These are phyloP conservation scores for Podaxis mareebaensis DNA, from an alignment of 768 basidiomycete species.

Conservation along the genomic window DNA sequence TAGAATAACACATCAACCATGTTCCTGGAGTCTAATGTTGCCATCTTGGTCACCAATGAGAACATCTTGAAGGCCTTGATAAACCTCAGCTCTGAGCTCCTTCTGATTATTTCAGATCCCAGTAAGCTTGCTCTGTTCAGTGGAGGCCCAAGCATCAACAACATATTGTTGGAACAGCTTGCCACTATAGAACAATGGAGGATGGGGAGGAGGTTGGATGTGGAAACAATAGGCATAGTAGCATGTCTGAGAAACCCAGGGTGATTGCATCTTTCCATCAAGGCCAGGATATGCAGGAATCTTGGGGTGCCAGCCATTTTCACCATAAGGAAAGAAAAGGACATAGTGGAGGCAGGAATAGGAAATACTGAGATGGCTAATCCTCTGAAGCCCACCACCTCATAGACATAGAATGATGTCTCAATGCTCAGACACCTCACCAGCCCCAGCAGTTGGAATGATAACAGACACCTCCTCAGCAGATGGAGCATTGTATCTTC, in stretches of 20 bases:
- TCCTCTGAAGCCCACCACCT: constrained; percentile 25
- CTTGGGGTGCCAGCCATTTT: constrained; percentile 45
- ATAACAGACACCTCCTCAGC: constrained; percentile 37
- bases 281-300: constrained; percentile 29
- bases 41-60: constrained; percentile 23
- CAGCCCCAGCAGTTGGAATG: constrained; percentile 31
- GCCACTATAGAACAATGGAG: constrained; percentile 33
- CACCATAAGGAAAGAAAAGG: constrained; percentile 41
- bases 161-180: constrained; percentile 45
- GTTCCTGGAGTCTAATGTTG: constrained; percentile 21
- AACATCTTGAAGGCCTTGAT: constrained; percentile 19
- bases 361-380: constrained; percentile 33
- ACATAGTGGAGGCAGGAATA: constrained; percentile 45
- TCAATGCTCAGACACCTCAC: constrained; percentile 15
- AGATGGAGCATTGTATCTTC: constrained; percentile 45
- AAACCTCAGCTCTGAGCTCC: constrained; percentile 33
- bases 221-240: constrained; percentile 9
- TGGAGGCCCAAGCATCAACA: constrained; percentile 45
- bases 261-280: constrained; percentile 28
- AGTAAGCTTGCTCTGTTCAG: constrained; percentile 39
- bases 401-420: constrained; percentile 36
- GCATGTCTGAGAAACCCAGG: constrained; percentile 24
- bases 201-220: constrained; percentile 16
- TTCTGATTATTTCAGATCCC: constrained; percentile 38
- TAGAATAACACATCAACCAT: constrained; percentile 35